Base-by-base conservation (phyloP, 139 green algal genomes). In the Volvox africanus region DNA sequence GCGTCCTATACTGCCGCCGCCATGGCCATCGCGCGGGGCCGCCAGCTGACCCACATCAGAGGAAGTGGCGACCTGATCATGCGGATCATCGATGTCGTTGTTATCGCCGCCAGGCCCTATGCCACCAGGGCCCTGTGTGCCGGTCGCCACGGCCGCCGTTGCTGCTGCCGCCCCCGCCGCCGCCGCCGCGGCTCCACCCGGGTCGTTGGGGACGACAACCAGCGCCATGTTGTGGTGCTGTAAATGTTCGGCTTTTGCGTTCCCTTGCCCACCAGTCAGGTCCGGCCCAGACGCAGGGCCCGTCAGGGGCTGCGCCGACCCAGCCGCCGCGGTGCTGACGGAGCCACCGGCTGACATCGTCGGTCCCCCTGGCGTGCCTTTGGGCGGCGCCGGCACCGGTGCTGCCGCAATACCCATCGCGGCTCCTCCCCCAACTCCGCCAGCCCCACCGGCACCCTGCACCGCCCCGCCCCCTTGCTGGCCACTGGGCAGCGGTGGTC, bases 321-420 rank as follows among this genome's bases (percentile, higher is more conserved):
- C 62, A 14, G 22, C 61, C 61, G 61, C 33, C 19, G 61, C 69
- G 28, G 86, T 90, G 30, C 73, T 76, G 73, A 83, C 86, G 30
- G 50, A 77, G 86, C 73, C 86, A 44, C 86, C 86, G 14, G 86
- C 86, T 0, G 86, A 90, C 21, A 76, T 76, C 20, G 86, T 76
- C 1, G 71, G 86, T 13, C 86, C 81, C 13, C 30, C 61, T 9
- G 81, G 19, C 78, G 78, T 36, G 33, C 33, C 78, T 44, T 67
- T 83, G 35, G 32, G 28, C 36, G 36, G 37, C 37, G n/a, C n/a
- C n/a, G 78, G 37, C 78, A 36, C 78, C 61, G 32, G 16, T 55
- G 33, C 55, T n/a, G 50, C 5, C 26, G 55, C 44, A 55, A 55
- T 55, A 55, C 44, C 44, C 5, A 55, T 55, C 44, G 44, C 44